Base-by-base conservation (phyloP, 441 rosid genomes). In the Syzygium malaccense region DNA sequence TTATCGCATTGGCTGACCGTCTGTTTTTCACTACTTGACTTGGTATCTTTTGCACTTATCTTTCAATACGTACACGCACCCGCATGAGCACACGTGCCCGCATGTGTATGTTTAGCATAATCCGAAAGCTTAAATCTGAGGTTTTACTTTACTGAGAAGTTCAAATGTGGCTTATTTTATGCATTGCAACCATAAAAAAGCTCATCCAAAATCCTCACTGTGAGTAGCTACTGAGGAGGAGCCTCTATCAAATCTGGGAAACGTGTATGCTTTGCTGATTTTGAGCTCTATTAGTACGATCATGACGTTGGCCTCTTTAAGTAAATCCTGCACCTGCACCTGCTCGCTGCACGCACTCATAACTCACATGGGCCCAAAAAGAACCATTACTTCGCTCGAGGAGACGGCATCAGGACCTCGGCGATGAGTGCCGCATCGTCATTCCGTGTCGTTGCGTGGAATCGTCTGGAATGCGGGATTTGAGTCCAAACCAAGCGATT, bases 61-160 rank as follows among this genome's bases (percentile, higher is more conserved):
- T 58, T 26, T 26, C 15, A 58, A 58, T 26, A 28, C 4, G 7
- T 6, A 58, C 64, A 58, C 6, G n/a, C 64, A 26, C 64, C 30
- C 3, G 4, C 0, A 3, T 0, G 15, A 58, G 64, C 15, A 7
- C 18, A 28, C 18, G 66, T 28, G 7, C 4, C 14, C 30, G 0
- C 32, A 0, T 8, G 0, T 4, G 64, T 17, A 13, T 60, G 32
- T n/a, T 28, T 60, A 28, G 66, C 66, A 60, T n/a, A 8, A 64
- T 64, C 23, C 37, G 2, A 30, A 64, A 30, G 23, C 75, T 15
- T 64, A 64, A 4, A 64, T 15, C 23, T 64, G 5, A 9, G 8
- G 20, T 17, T 17, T 14, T n/a, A 6, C 68, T 14, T n/a, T 3
- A 28, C 14, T 6, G 33, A 14, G 37, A 15, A 33, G 80, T 71